Evolutionary conservation across 2,329 filamentous ascomycete species (phyloP).

Genomic region (Alternaria sp.): DNA sequence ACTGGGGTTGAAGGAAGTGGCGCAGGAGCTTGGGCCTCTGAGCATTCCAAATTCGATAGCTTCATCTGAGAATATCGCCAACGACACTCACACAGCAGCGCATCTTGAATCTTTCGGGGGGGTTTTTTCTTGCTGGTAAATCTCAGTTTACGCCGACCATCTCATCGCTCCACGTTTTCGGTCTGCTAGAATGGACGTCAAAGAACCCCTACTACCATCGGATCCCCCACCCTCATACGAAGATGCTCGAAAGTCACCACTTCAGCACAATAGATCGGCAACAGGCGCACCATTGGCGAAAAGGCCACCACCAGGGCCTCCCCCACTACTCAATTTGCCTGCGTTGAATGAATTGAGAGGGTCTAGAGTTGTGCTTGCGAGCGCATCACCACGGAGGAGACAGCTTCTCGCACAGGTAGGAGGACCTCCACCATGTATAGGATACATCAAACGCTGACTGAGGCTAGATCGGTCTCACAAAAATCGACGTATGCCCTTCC

Average conservation of each 20-base stretch:
- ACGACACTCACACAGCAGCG: neutral
- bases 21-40: conserved; percentile 9
- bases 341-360: conserved; percentile 77
- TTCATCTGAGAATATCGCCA: neutral
- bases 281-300: conserved; percentile 27
- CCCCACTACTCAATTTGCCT: conserved; percentile 78
- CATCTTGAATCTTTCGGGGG: neutral
- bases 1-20: neutral
- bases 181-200: conserved; percentile 14
- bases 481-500: conserved; percentile 85
- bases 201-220: conserved; percentile 38
- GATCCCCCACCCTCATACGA: conserved; percentile 58
- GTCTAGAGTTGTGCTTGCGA: conserved; percentile 88
- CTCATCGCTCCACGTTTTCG: neutral
- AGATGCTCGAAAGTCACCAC: conserved; percentile 40
- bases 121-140: neutral
- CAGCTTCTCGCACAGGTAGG: conserved; percentile 77
- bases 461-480: conserved; percentile 75
- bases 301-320: conserved; percentile 50
- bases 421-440: neutral
- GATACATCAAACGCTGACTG: neutral
- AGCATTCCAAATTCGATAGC: conserved; percentile 5
- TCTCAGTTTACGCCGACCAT: neutral
- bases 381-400: conserved; percentile 83
- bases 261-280: conserved; percentile 29